phyloP scores from a whole-genome alignment of 1,284 basidiomycete genomes.

The Trametes sp. region DNA sequence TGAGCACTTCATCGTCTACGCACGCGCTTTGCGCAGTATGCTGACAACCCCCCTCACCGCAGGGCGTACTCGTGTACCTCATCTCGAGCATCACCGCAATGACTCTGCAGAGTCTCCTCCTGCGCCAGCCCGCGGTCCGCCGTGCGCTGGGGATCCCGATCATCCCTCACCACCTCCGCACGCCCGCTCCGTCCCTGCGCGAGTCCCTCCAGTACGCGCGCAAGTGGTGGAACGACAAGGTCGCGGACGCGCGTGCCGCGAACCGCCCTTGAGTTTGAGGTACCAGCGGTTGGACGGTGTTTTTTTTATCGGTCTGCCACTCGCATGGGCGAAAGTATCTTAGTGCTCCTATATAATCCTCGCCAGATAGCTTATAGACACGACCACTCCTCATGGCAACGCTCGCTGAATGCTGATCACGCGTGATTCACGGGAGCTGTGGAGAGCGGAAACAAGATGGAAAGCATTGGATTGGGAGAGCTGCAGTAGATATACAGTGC shows the following conservation, averaged over 20 bases:
- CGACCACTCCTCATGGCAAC: conserved; percentile 24
- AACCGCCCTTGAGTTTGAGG: conserved; percentile 10
- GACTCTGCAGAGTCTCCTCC: conserved; percentile 53
- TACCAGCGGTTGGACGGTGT: not conserved
- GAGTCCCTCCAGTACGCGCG: conserved; percentile 41
- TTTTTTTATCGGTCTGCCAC: too few species aligned
- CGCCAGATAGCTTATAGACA: conserved; percentile 25
- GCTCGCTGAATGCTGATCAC: too few species aligned
- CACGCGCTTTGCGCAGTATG: conserved; percentile 11
- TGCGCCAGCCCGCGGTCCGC: conserved; percentile 58
- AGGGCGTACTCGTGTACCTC: conserved; percentile 75
- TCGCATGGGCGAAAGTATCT: conserved; percentile 22
- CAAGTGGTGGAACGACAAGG: conserved; percentile 39
- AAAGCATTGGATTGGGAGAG: conserved; percentile 9
- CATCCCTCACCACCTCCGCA: conserved; percentile 39
- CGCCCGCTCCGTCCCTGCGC: conserved; percentile 37
- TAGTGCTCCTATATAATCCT: conserved; percentile 28
- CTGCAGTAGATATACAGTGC: conserved; percentile 22
- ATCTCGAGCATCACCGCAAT: conserved; percentile 54
- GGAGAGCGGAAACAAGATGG: not conserved
- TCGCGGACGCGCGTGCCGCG: conserved; percentile 33
- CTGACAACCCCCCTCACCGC: not conserved
- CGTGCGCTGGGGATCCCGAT: conserved; percentile 55
- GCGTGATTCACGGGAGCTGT: too few species aligned
- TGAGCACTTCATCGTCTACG: conserved; percentile 41